phyloP scores from a whole-genome alignment of 2,329 filamentous ascomycete species.

The Epichloe hybrida region DNA sequence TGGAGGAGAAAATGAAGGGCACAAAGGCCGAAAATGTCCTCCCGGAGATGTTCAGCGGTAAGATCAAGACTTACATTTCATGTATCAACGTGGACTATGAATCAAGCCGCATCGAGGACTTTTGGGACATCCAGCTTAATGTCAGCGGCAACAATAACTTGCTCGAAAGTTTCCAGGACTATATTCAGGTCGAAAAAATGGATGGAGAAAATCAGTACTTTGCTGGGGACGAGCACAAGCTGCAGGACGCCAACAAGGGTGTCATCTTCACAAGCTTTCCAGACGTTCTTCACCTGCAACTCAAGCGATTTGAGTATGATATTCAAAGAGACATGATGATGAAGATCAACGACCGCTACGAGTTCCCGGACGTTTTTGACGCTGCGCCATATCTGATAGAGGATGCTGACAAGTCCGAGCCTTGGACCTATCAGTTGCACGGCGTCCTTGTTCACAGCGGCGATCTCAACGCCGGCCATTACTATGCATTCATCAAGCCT shows the following conservation, averaged over 20 bases:
- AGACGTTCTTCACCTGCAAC: constrained; percentile 82
- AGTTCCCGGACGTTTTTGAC: constrained; percentile 75
- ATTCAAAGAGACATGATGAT: constrained; percentile 94
- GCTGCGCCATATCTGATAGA: constrained; percentile 78
- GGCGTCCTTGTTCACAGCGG: constrained; percentile 94
- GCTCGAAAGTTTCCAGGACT: constrained; percentile 90
- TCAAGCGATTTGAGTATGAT: constrained; percentile 97
- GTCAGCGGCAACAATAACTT: constrained; percentile 88
- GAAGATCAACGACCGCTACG: constrained; percentile 92
- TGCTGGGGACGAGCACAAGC: constrained; percentile 74
- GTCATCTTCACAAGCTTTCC: constrained; percentile 96
- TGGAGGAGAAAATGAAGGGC: constrained; percentile 97
- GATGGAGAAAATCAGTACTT: constrained; percentile 98
- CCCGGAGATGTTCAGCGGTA: constrained; percentile 85
- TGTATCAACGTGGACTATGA: constrained; percentile 98
- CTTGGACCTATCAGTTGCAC: constrained; percentile 86
- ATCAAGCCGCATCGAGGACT: constrained; percentile 88
- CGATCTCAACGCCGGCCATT: constrained; percentile 92
- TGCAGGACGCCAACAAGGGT: constrained; percentile 94
- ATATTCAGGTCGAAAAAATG: constrained; percentile 90
- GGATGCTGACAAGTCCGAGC: constrained; percentile 73
- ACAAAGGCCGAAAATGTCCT: constrained; percentile 82
- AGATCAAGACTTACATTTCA: constrained; percentile 96
- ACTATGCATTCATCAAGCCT: constrained; percentile 94
- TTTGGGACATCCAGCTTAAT: constrained; percentile 97